Percentiles rank a stretch among this genome's conserved stretches.
Conservation (phyloP, 768 basidiomycete genomes). For the Sporobolomyces pararoseus region DNA sequence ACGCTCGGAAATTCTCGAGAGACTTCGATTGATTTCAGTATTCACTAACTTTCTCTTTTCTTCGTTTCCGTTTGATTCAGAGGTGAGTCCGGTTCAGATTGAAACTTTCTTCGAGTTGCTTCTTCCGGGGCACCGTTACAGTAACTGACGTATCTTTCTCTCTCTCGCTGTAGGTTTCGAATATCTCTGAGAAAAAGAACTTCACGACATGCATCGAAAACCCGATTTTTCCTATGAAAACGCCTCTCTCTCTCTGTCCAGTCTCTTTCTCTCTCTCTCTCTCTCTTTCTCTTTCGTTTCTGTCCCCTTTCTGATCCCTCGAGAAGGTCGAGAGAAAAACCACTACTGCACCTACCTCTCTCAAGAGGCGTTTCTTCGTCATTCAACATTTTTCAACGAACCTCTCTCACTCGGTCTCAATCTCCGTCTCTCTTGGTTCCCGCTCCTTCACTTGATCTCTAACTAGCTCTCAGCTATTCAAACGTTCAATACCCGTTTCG, state of each 20-base stretch:
- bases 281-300: not conserved
- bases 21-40: no score
- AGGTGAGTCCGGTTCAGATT: conserved; percentile 4
- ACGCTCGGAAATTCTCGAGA: not conserved
- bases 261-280: no score
- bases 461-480: no score
- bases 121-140: conserved; percentile 8
- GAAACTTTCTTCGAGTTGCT: conserved; percentile 3
- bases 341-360: not conserved
- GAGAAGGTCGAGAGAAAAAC: not conserved
- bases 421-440: no score
- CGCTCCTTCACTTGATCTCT: no score
- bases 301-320: no score
- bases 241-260: not conserved
- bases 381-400: not conserved
- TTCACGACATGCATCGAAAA: no score
- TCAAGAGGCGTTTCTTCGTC: no score
- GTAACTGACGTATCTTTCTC: conserved; percentile 1
- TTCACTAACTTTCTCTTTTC: not conserved
- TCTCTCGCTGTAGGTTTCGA: no score
- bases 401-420: not conserved
- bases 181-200: no score
- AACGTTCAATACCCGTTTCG: no score
- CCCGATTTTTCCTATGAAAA: no score
- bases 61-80: not conserved